Evolutionary conservation across 208 protist species (phyloP), one percentile per base, ranked within the genome.

Genomic region (Porcisia deanei): DNA sequence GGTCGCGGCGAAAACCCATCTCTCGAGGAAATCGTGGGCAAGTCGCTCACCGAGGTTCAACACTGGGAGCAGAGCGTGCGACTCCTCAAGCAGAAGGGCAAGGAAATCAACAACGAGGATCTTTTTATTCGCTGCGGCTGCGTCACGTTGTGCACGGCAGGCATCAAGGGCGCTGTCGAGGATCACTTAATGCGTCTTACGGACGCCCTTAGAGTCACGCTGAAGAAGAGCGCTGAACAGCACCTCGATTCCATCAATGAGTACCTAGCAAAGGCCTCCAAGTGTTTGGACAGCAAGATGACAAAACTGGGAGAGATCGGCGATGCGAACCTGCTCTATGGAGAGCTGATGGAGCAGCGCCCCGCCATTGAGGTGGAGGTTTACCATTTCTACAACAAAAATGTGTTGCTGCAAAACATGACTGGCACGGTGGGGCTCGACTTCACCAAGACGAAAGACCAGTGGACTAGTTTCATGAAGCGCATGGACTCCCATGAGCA

Each of bases 21-120:
- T 34, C 66, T 99, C 7, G 96, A 98, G 78, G 86, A 91, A 37
- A 95, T 98, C 76, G 94, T 98, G 16, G 86, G 87, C 34, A 77
- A 90, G 68, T 81, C 95, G 41, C 77, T 99, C 54, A 93, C 82
- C 5, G 92, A 99, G 77, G 94, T 98, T n/a, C 88, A 91, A 69
- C 94, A 99, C 72, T 99, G 93, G 94, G 97, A 99, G 82, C 88
- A 94, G 81, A 98, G 97, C 77, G 95, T 99, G 71, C 93, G 94
- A 12, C 81, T 98, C 68, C 85, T 99, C 18, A 99, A 99, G 85
- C 86, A 97, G 73, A 98, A 98, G 79, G 94, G 93, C 39, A 97
- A 98, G 84, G 97, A 99, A 71, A 96, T 98, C 67, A 98, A 98
- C 80, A 71, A 88, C 54, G 89, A 99, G 73, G 97, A 99, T 10